Evolutionary conservation across 441 rosid species (phyloP).

Genomic region (Adansonia rubrostipa): DNA sequence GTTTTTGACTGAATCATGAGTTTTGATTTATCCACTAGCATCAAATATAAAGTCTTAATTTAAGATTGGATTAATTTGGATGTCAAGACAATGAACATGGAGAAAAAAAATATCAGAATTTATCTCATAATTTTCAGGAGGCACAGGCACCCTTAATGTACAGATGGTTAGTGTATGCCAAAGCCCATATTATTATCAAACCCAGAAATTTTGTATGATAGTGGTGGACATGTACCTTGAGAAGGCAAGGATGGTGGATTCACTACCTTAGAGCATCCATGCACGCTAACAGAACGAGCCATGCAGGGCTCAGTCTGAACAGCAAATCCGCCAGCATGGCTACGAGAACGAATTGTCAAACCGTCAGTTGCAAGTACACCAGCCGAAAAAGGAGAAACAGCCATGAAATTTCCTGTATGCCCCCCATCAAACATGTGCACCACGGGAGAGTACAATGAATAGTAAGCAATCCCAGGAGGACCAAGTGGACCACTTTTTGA

Average conservation of each 20-base stretch:
- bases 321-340: conserved; percentile 47
- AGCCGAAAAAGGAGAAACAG: conserved; percentile 79
- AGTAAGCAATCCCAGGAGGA: conserved; percentile 80
- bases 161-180: not conserved
- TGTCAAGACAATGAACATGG: not conserved
- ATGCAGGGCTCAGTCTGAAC: conserved; percentile 67
- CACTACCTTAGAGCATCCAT: conserved; percentile 77
- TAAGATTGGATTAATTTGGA: conserved; percentile 4
- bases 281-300: conserved; percentile 89
- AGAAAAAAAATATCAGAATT: not conserved
- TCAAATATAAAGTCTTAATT: conserved; percentile 5
- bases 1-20: not conserved
- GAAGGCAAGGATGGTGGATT: conserved; percentile 43
- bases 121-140: not conserved
- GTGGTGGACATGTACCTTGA: conserved; percentile 52
- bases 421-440: conserved; percentile 62
- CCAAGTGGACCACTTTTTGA: conserved; percentile 99
- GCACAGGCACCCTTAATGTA: not conserved
- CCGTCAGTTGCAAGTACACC: conserved; percentile 66
- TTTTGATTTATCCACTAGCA: not conserved
- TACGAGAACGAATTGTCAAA: conserved; percentile 44
- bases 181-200: not conserved
- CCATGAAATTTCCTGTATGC: conserved; percentile 48
- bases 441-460: conserved; percentile 76
- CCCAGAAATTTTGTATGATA: not conserved